Base-by-base conservation (phyloP, 176 grass and related monocot genomes). In the Pontederia paniculata region DNA sequence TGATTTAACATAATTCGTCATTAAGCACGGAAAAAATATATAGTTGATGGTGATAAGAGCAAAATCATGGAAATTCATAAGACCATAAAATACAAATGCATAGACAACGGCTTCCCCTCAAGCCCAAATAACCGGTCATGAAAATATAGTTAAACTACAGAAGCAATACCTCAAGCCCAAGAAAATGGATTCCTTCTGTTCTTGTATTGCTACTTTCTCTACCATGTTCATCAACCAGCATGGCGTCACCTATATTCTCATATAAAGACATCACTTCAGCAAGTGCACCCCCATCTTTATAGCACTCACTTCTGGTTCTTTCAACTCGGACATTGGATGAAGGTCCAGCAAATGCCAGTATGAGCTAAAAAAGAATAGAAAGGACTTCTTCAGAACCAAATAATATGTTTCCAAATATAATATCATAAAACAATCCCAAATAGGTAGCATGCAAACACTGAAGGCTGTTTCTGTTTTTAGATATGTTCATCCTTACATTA, bases 321-420 rank as follows among this genome's bases (percentile, higher is more conserved):
- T 96, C 86, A 56, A 96, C 44, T 46, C 91, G 83, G 57, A 84
- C 68, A 74, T 87, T 83, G 65, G 79, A 87, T 62, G 74, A 45
- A 50, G 80, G 60, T 60, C 86, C 91, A 9, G 68, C 82, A 79
- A 89, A 96, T 71, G 79, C 70, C 48, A 54, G 69, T 59, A 89
- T 73, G 70, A 96, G 52, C 91, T 96, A 65, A 54, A 44, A 53
- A 59, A 59, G 23, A 42, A 16, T 13, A 72, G 4, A 48, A 47
- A 18, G 47, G 47, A 48, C 17, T 3, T 63, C 47, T 47, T 28
- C 25, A n/a, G 12, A 22, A 22, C 2, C 9, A 45, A 60, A 71
- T 12, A 52, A 52, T 9, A 52, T 11, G 10, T 42, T 48, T 52
- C 28, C 13, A 12, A n/a, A 11, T 50, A 58, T 5, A 58, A 57